Evolutionary conservation across 2,329 filamentous ascomycete genomes (phyloP), one percentile per base, ranked within the genome.

Genomic region (Neofusicoccum sp.): DNA sequence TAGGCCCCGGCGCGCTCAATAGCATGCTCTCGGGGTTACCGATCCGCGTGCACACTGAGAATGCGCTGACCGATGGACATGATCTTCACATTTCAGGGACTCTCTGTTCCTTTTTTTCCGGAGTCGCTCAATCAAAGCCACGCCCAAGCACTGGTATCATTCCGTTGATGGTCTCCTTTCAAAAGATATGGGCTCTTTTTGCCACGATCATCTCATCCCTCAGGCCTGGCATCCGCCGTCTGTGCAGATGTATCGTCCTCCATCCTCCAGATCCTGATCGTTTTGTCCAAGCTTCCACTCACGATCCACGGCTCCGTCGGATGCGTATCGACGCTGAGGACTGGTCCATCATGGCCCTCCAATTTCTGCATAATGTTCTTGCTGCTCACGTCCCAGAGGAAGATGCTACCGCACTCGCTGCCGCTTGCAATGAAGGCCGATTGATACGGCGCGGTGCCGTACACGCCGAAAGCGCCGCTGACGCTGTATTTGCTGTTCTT

Each of bases 301-400:
- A 83, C 86, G 43, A 89, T 77, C 20, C 82, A 75, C 38, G 76
- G 77, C 54, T 79, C 78, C 8, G 76, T 78, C 28, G 79, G 78
- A 69, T 84, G 84, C 6, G 86, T 83, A 65, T 87, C 82, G 9
- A 88, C 85, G 0, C 81, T 79, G 36, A 88, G 72, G 5, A 89
- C 82, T 3, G 82, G 79, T 43, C 84, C 85, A 1, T 82, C 79
- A 63, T 86, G 84, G 1, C 80, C 73, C 28, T 81, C 75, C 8
- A 86, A 70, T 20, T 79, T 77, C 79, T 97, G 93, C 20, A 97
- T 78, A 2, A 96, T 78, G 60, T 89, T 86, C 75, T 98, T 99
- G 70, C 82, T 90, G 63, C 85, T 87, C 12, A 97, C 91, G 68
- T 98, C 92, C 95, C 95, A 99, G 58, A 96, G 83, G 14, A 96